phyloP scores from a whole-genome alignment of 371 early-diverging fungal species.

The Mucor velutinosus region DNA sequence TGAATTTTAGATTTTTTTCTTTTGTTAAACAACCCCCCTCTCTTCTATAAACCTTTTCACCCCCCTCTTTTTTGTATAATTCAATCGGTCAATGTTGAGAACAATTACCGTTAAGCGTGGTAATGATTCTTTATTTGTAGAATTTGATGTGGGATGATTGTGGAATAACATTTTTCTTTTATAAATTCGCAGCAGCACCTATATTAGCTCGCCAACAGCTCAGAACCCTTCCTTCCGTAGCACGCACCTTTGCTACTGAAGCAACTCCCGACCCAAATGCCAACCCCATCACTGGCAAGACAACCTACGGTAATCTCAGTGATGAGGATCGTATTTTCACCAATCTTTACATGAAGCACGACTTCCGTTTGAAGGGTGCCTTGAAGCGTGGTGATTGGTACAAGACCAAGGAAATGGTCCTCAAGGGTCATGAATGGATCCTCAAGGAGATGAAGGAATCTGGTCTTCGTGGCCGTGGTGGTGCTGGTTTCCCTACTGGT shows the following conservation, averaged over 20 bases:
- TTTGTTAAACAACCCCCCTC: constrained; percentile 38
- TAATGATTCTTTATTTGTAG: constrained; percentile 15
- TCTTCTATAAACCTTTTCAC: constrained; percentile 25
- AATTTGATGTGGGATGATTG: not conserved
- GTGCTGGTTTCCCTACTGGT: constrained; percentile 98
- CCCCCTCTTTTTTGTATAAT: constrained; percentile 19
- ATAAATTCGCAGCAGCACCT: constrained; percentile 15
- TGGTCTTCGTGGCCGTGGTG: constrained; percentile 96
- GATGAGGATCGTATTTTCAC: constrained; percentile 98
- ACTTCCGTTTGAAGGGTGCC: constrained; percentile 89
- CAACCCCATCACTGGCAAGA: constrained; percentile 51
- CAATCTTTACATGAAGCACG: constrained; percentile 92
- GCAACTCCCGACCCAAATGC: constrained; percentile 50
- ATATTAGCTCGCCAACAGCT: constrained; percentile 28
- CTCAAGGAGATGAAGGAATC: constrained; percentile 95
- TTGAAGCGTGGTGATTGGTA: constrained; percentile 97
- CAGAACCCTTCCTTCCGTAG: constrained; percentile 30
- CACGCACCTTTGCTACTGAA: constrained; percentile 52
- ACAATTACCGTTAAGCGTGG: constrained; percentile 47
- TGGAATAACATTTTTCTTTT: constrained; percentile 4
- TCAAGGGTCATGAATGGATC: constrained; percentile 97
- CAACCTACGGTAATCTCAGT: constrained; percentile 74
- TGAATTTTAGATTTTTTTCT: not conserved
- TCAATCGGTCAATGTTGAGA: constrained; percentile 44
- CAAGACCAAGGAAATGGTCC: constrained; percentile 96